phyloP scores from a whole-genome alignment of 192 early-diverging fungal genomes.

The Backusella mclennaniae region DNA sequence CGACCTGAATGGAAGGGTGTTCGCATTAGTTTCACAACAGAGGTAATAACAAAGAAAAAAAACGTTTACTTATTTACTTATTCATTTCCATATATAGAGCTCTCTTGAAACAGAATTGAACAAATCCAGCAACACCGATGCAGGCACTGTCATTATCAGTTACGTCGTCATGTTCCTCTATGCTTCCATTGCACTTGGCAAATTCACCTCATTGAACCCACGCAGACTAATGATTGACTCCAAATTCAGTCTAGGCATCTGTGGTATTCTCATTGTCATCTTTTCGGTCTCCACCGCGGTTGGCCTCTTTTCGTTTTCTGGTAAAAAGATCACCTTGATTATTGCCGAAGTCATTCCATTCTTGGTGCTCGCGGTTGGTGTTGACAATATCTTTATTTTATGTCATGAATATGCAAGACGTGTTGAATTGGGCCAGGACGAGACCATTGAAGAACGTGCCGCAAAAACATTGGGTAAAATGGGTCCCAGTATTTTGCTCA shows the following conservation, averaged over 20 bases:
- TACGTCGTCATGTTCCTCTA: conserved; percentile 67
- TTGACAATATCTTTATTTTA: conserved; percentile 69
- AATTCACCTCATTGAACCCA: conserved; percentile 32
- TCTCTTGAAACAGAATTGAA: conserved; percentile 61
- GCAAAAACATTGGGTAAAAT: conserved; percentile 56
- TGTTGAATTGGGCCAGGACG: conserved; percentile 19
- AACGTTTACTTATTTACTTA: background rate
- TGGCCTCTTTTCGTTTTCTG: conserved; percentile 59
- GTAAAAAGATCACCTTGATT: conserved; percentile 62
- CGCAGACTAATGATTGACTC: conserved; percentile 55
- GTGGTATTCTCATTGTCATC: conserved; percentile 59
- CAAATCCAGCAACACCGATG: conserved; percentile 61
- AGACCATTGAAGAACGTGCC: conserved; percentile 55
- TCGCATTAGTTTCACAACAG: conserved; percentile 57
- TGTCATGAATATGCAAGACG: conserved; percentile 59
- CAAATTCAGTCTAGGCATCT: conserved; percentile 59
- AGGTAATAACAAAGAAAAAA: conserved; percentile 27
- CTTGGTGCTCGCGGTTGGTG: conserved; percentile 64
- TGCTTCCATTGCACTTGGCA: conserved; percentile 58
- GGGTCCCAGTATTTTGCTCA: conserved; percentile 62
- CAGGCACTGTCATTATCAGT: conserved; percentile 49
- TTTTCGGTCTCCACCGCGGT: conserved; percentile 60
- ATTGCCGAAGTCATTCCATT: conserved; percentile 72
- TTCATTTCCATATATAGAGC: conserved; percentile 21
- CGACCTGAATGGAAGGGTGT: conserved; percentile 36